Base-by-base conservation (phyloP, 1,284 basidiomycete genomes). In the Pterulicium gracile region DNA sequence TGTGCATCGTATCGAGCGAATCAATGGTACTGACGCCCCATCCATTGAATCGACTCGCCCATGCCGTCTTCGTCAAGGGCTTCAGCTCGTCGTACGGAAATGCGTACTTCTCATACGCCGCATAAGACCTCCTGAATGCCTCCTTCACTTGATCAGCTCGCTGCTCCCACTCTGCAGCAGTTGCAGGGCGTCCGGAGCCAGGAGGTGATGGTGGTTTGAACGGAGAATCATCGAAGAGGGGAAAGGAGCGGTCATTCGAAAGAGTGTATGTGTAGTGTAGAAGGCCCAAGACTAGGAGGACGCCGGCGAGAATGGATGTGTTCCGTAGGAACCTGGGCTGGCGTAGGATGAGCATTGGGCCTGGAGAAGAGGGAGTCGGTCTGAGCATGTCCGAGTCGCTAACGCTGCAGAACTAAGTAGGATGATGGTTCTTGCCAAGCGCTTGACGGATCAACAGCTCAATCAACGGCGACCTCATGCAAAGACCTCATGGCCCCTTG, bases 21-120 rank as follows among this genome's bases (percentile, higher is more conserved):
- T 86, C 82, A 49, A 86, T 73, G 42, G 88, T 72, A 0, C 83
- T 81, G 0, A 88, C 75, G 34, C 83, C 83, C 88, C 88, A 91
- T 27, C 84, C 79, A 56, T 81, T 79, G 55, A 79, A 74, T 52
- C 76, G 79, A 63, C 51, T 60, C 58, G 54, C 62, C 57, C 13
- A 57, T 56, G 27, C 56, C 55, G 2, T 52, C 55, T 3, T 68
- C 66, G 61, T 58, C 0, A 77, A 55, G 1, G 79, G 69, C 13
- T 59, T 55, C 15, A 83, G 57, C 58, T 84, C 80, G 55, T 82
- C 79, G 42, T 69, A 63, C 1, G 78, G 76, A 52, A 68, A 77
- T 2, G 79, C 78, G 50, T 67, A 54, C 24, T 59, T 55, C 50
- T 69, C 66, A 55, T 82, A 81, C 2, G 69, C 73, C 18, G 63